phyloP scores from a whole-genome alignment of 2,329 filamentous ascomycete species.

The Talaromyces albobiverticillius region DNA sequence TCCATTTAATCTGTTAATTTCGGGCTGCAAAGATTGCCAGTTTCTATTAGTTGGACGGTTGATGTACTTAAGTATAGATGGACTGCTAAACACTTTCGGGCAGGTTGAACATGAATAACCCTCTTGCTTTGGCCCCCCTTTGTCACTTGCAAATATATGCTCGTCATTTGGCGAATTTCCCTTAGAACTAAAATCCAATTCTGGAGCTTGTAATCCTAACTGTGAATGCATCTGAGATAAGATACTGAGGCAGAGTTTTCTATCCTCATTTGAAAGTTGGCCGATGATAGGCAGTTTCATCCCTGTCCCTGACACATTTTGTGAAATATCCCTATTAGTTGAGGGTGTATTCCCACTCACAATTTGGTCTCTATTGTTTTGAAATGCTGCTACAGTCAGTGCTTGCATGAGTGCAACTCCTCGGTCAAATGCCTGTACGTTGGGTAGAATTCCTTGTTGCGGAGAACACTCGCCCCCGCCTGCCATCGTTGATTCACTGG shows the following conservation, averaged over 20 bases:
- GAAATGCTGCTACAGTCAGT: not conserved
- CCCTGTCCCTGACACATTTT: not conserved
- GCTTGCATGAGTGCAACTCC: not conserved
- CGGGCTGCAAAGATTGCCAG: no score
- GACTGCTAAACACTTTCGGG: not conserved
- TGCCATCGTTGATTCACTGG: constrained; percentile 8
- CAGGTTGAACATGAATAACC: not conserved
- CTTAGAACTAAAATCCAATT: not conserved
- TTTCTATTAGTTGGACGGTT: not conserved
- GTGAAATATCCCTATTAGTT: not conserved
- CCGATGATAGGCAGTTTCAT: not conserved
- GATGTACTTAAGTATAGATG: not conserved
- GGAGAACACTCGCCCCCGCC: constrained; percentile 12
- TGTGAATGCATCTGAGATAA: not conserved
- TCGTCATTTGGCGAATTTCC: not conserved
- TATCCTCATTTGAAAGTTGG: not conserved
- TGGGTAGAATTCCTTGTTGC: not conserved
- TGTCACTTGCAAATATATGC: no score
- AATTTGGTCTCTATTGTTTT: not conserved
- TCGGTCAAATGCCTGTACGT: constrained; percentile 4
- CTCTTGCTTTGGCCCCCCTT: not conserved
- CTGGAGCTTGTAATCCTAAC: not conserved
- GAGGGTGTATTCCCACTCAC: not conserved
- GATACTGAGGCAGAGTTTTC: not conserved
- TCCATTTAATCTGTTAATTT: not conserved